A percentile compares a stretch with the other conserved stretches of the same genome.
phyloP scores from a whole-genome alignment of 108 stramenopile genomes.

The Ochromonas danica region DNA sequence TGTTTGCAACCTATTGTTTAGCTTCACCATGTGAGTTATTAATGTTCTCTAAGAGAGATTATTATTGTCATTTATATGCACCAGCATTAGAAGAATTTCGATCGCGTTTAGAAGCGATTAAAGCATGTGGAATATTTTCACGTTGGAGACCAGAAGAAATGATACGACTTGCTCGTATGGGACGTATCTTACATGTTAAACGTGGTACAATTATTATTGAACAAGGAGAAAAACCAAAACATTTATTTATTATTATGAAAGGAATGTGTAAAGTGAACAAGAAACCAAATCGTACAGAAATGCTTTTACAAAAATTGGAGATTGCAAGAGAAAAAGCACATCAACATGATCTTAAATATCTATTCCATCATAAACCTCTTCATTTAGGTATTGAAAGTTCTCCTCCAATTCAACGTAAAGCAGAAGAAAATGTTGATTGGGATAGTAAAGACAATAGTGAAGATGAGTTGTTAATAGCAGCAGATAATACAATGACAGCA shows the following conservation, averaged over 20 bases:
- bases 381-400: no score
- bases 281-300: conserved; percentile 20
- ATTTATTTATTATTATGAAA: conserved; percentile 18
- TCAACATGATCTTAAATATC: background rate
- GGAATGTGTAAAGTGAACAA: conserved; percentile 22
- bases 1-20: background rate
- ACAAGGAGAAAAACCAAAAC: background rate
- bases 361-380: conserved; percentile 19
- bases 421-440: no score
- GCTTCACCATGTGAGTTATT: background rate
- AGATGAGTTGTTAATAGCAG: no score
- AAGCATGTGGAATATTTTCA: background rate
- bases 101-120: background rate
- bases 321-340: conserved; percentile 5
- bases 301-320: conserved; percentile 5
- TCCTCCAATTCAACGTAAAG: no score
- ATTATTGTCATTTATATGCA: background rate
- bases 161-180: background rate
- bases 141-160: background rate
- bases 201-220: background rate
- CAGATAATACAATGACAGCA: no score
- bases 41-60: background rate
- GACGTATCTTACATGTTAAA: background rate
- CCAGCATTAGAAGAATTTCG: background rate
- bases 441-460: no score